phyloP scores from a whole-genome alignment of 2,329 filamentous ascomycete genomes.

The Sarocladium strictum region DNA sequence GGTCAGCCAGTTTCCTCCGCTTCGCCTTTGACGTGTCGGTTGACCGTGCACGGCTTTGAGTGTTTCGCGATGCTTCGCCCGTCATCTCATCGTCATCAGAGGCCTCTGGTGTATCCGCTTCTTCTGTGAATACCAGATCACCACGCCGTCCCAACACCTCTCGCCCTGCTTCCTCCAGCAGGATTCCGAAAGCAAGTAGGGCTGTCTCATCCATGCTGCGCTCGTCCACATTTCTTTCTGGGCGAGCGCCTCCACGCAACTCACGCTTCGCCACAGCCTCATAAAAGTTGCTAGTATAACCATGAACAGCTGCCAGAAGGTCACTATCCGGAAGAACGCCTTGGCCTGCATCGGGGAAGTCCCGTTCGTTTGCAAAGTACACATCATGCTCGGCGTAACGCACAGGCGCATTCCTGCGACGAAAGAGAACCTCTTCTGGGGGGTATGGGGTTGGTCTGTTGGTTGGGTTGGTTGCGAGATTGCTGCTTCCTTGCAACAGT shows the following conservation, averaged over 20 bases:
- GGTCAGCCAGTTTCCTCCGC: background rate
- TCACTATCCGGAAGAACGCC: conserved; percentile 59
- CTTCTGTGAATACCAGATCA: conserved; percentile 67
- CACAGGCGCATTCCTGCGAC: conserved; percentile 54
- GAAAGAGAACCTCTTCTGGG: conserved; percentile 68
- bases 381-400: conserved; percentile 67
- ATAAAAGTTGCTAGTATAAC: conserved; percentile 64
- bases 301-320: conserved; percentile 62
- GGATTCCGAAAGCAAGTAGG: conserved; percentile 65
- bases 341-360: conserved; percentile 38
- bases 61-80: background rate
- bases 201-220: conserved; percentile 73
- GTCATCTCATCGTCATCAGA: conserved; percentile 1
- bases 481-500: background rate
- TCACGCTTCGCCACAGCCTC: conserved; percentile 9
- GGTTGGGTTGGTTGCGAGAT: background rate
- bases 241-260: background rate
- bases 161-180: conserved; percentile 64
- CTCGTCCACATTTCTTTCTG: conserved; percentile 33
- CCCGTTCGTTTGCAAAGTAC: conserved; percentile 58
- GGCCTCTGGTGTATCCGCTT: conserved; percentile 20
- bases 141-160: conserved; percentile 58
- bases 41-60: background rate
- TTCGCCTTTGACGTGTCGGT: background rate
- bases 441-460: background rate